A percentile compares a stretch with the other conserved stretches of the same genome.
Evolutionary conservation across 805 yeast genomes (phyloP).

Genomic region (Candida xyloterini): DNA sequence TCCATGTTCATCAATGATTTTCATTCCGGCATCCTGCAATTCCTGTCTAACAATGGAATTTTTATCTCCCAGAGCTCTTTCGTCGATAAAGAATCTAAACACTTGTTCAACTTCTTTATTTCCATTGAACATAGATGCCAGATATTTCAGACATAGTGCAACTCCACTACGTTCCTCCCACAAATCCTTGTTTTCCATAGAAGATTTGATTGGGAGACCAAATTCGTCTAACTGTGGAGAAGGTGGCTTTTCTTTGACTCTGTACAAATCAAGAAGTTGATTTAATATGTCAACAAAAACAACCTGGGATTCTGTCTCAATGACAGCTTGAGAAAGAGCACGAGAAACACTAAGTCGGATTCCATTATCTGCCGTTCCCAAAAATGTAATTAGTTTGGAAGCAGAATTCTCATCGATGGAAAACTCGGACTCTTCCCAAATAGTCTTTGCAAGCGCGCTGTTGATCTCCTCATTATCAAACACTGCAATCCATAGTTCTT

Average conservation of each 20-base stretch:
- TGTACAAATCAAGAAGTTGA: constrained; percentile 53
- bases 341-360: constrained; percentile 70
- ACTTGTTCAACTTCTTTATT: constrained; percentile 46
- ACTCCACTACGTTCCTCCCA: constrained; percentile 87
- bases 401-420: constrained; percentile 45
- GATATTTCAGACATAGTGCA: constrained; percentile 60
- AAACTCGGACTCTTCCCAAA: constrained; percentile 78
- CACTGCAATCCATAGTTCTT: constrained; percentile 72
- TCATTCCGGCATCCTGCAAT: constrained; percentile 85
- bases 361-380: constrained; percentile 59
- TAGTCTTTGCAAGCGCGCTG: constrained; percentile 66
- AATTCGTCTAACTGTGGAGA: constrained; percentile 74
- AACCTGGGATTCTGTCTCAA: constrained; percentile 25
- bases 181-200: constrained; percentile 60
- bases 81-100: constrained; percentile 56
- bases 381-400: constrained; percentile 43
- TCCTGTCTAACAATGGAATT: constrained; percentile 73
- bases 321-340: constrained; percentile 61
- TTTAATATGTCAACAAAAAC: constrained; percentile 37
- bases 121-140: constrained; percentile 46
- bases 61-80: constrained; percentile 70
- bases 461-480: constrained; percentile 69
- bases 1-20: constrained; percentile 66
- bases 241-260: constrained; percentile 64
- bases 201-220: constrained; percentile 69